Base-by-base conservation (phyloP, 345 rosid genomes). In the Turritis glabra region DNA sequence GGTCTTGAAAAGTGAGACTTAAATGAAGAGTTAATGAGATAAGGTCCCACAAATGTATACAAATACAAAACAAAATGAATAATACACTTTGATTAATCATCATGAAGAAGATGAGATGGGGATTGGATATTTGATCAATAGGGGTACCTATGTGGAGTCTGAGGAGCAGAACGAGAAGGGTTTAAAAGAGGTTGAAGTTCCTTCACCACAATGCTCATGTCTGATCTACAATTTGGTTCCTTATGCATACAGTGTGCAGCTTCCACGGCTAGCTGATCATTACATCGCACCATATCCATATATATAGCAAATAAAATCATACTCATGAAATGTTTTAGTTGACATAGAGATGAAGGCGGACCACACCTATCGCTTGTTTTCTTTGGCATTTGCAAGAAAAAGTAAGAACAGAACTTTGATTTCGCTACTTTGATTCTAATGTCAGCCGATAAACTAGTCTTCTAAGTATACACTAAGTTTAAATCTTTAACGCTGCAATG, bases 151-250 rank as follows among this genome's bases (percentile, higher is more conserved):
- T 51, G 76, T 51, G 78, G 77, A 64, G 65, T 64, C 30, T 40
- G 69, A 4, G 79, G 41, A 13, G 82, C 69, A 50, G 70, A 54
- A 46, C 80, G 71, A 72, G 69, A 64, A 41, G 56, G 55, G 64
- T 73, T 73, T 53, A 81, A 51, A 67, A 90, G 35, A 32, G 93
- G 86, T 74, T 84, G 87, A 69, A 88, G 89, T 59, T 89, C 87
- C 79, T 90, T 86, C 35, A 87, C 92, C 43, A 89, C 86, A 14
- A 85, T 87, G 85, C 89, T 81, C 88, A 89, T 87, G 74, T 85
- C 88, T 46, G 96, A 91, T 55, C 91, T 80, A 67, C 84, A 86
- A 76, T 86, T 83, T 33, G 91, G 83, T 79, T 88, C 93, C 18
- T 85, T 84, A 47, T 88, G 93, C 64, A 90, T 81, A 22, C 91